Base-by-base conservation (phyloP, 2,329 filamentous ascomycete genomes). In the Microthyrium microscopicum region DNA sequence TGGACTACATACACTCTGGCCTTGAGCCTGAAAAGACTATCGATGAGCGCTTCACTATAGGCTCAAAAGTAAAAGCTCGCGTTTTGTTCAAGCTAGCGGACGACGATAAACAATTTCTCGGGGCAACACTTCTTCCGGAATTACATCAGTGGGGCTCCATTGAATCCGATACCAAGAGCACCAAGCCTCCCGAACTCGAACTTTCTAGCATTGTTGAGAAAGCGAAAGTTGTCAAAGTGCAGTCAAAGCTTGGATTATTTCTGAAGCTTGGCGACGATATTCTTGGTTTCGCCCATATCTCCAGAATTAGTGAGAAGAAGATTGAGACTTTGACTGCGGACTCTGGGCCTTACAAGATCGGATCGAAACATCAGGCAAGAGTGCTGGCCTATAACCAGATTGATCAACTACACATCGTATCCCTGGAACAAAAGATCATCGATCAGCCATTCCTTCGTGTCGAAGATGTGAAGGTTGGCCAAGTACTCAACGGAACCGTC, bases 211-310 rank as follows among this genome's bases (percentile, higher is more conserved):
- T 79, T 28, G 60, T 94, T 18, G 75, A 87, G 29, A 69, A 77
- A 42, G 82, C 80, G 36, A 83, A 72, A 24, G 74, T 98, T 5
- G 68, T 74, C 34, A 78, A 78, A 43, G 82, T 94, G 3, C 79
- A 91, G 42, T 63, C 74, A 4, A 73, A 76, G 3, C 70, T 87
- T 39, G 91, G 89, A 34, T 62, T 94, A 3, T 93, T 91, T 46
- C 65, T 85, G 12, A 70, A 80, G 43, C 57, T 87, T 18, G 75
- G 74, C 3, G 57, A 77, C 5, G 70, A 74, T 20, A 62, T 87
- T 3, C 62, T 70, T n/a, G 82, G 82, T 7, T 98, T 94, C 48
- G 84, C 91, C 16, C 89, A 98, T 53, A 91, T 98, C 42, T 98
- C 89, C 1, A 73, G 81, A 41, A 70, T 98, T 40, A 79, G 87